Base-by-base conservation (phyloP, 495 filamentous ascomycete genomes). In the Neurospora sublineolata region DNA sequence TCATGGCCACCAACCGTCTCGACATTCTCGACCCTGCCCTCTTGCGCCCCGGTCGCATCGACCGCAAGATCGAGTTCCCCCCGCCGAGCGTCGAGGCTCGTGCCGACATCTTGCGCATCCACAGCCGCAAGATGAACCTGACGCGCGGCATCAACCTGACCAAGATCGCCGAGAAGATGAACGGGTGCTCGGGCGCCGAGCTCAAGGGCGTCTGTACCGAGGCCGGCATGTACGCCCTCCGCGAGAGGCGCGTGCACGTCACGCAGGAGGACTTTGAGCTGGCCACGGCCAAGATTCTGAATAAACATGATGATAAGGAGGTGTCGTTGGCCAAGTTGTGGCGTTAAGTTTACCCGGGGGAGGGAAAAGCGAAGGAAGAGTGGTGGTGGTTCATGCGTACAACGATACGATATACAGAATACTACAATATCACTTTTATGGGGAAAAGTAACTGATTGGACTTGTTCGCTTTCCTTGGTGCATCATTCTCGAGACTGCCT, bases 121-220 rank as follows among this genome's bases (percentile, higher is more conserved):
- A 99, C 82, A 93, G 90, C 69, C 88, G 95, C 70, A 95, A 91
- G 77, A 99, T 99, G 95, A 99, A 99, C 83, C 84, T 99, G 76
- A 99, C 95, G 23, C 88, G 95, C 70, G 95, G 95, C 39, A 99
- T 99, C 85, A 97, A 99, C 81, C 85, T 99, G 71, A 94, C 88
- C 73, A 99, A 99, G 87, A 97, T 98, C 76, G 95, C 95, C 27
- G 95, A 98, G 86, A 97, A 97, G 86, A 99, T 99, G 95, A 97
- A 97, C 78, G 95, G 95, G 71, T 98, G 96, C 81, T 97, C 93
- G 16, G 95, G 95, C 36, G 95, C 95, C 46, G 95, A 99, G 83
- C 82, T 99, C 72, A 97, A 97, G 87, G 94, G 94, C 78, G 94
- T 97, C 46, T 97, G 94, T 80, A 97, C 94, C 12, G 94, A 97